Conservation (phyloP, 2,329 filamentous ascomycete genomes). For the Trichoderma harzianum region DNA sequence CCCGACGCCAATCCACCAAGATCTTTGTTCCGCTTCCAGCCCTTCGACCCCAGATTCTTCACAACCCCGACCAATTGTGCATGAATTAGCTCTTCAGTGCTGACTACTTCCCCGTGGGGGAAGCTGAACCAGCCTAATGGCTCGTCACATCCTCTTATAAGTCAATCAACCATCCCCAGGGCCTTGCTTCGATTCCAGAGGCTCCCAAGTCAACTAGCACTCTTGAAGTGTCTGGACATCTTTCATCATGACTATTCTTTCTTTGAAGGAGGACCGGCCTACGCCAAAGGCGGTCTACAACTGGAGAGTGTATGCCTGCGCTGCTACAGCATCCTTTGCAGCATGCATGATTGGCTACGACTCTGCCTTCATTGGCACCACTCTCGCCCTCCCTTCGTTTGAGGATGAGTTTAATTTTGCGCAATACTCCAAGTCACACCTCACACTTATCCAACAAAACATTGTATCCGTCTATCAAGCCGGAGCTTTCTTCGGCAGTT, state of each 20-base stretch:
- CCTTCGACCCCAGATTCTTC: conserved; percentile 10
- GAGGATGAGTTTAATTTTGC: conserved; percentile 11
- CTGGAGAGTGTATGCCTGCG: conserved; percentile 8
- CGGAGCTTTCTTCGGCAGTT: conserved; percentile 5
- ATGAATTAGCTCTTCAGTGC: background rate
- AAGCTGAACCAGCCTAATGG: background rate
- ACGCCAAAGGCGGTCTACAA: conserved; percentile 13
- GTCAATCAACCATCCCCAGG: background rate
- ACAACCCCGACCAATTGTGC: background rate
- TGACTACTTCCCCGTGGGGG: conserved; percentile 12
- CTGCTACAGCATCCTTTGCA: conserved; percentile 14
- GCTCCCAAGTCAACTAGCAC: background rate
- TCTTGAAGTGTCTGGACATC: background rate
- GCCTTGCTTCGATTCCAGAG: background rate
- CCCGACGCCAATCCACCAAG: background rate
- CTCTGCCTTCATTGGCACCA: conserved; percentile 15
- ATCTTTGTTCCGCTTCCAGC: background rate
- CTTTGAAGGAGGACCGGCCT: conserved; percentile 13
- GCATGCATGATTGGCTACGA: conserved; percentile 14
- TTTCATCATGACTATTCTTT: conserved; percentile 1
- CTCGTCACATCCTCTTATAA: background rate
- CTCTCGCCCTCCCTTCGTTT: conserved; percentile 11
- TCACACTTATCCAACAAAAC: conserved; percentile 3
- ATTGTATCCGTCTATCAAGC: conserved; percentile 11
- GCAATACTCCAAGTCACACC: background rate